Base-by-base conservation (phyloP, 2,329 filamentous ascomycete genomes). In the Sclerotinia sclerotiorum region DNA sequence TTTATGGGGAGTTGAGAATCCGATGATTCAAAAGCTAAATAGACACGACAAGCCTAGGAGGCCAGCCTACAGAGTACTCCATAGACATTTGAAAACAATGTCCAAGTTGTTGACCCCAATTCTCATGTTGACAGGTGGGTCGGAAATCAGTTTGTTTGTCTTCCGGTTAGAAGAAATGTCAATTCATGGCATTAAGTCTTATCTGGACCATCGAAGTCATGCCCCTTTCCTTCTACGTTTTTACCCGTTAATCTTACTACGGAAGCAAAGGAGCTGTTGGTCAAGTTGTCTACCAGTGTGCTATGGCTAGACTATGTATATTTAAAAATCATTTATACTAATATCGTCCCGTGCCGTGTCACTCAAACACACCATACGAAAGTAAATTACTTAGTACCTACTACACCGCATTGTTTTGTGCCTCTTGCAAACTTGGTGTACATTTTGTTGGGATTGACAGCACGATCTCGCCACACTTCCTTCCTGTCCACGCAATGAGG, bases 401-500 rank as follows among this genome's bases (percentile, higher is more conserved):
- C 32, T 39, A 21, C n/a, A 39, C 13, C n/a, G 13, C 35, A 29
- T 57, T 42, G 35, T 42, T 42, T 24, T n/a, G 17, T 21, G 42
- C 39, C 17, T 32, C 24, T 5, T 60, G 19, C 17, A 60, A 39
- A 46, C 46, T 32, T 19, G 57, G 57, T 60, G 11, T 29, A 46
- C 57, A 15, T 19, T 44, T 48, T 13, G 39, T 46, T 48, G 24
- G 17, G 32, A 48, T 46, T 44, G 42, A 32, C 57, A 46, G 15
- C 42, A 27, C 42, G 19, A 61, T 48, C 42, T 48, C n/a, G 27
- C 42, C 42, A 58, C 55, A 44, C 55, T 58, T 61, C 44, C 13
- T 19, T 61, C 35, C 35, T 39, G 44, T 62, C 29, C 19, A 62
- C 29, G 44, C 29, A 39, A 62, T 62, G 46, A 62, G 58, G 44